Base-by-base conservation (phyloP, 192 early-diverging fungal genomes). In the Glomus cerebriforme region DNA sequence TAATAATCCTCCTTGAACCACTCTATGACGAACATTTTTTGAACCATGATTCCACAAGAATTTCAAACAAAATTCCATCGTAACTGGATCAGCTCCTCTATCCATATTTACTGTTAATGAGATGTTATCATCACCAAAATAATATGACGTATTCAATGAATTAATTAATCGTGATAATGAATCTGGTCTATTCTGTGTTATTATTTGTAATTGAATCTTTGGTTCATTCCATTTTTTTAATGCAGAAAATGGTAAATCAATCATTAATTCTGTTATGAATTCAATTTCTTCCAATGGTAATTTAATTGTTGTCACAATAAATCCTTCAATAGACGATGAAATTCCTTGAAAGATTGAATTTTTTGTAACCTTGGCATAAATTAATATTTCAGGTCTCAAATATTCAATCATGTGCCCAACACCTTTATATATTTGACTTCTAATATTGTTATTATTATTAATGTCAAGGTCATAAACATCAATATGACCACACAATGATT, bases 51-150 rank as follows among this genome's bases (percentile, higher is more conserved):
- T 71, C 90, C 90, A 91, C 54, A 81, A 64, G 65, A 87, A 86
- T 3, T 75, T 83, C 9, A 80, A 77, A 17, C 84, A 85, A 54
- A 87, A 81, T 13, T 85, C 81, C 7, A 85, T 75, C 0, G 88
- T 91, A 1, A 86, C 84, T 26, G 81, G 78, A 59, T 89, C 87
- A 15, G 86, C 88, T 19, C 84, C 84, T 45, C 87, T 83, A 45
- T 91, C 90, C 84, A 91, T 90, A 73, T 89, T 87, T 32, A 91
- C 77, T 7, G 83, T 85, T 31, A 91, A 47, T 6, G 85, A 78
- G 26, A 91, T 84, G 45, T 54, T 54, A 7, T 85, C 80, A 67
- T 89, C 90, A 39, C 87, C 87, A 63, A 90, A 63, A 60, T 83
- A 91, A 68, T 84, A 75, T 5, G 87, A 82, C 27, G 83, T 69